These are phyloP conservation scores for Russula emetica DNA, from an alignment of 768 basidiomycete species.

Conservation along the genomic window DNA sequence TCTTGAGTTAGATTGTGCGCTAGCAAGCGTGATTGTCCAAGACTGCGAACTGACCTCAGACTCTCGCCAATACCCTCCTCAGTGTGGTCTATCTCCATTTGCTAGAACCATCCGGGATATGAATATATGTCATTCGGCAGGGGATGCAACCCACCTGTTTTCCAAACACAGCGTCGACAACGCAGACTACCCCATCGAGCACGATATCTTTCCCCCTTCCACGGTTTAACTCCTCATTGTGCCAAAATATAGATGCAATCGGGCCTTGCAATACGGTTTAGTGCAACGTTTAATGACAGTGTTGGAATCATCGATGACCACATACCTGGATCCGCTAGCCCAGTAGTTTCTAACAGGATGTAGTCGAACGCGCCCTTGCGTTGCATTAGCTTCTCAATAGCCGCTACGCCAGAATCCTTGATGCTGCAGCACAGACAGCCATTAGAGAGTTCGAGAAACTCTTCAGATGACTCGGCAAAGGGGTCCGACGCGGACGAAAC, in stretches of 20 bases:
- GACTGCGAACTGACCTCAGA: conserved; percentile 51
- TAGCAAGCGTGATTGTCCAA: background rate
- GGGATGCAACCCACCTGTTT: conserved; percentile 38
- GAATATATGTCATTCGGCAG: background rate
- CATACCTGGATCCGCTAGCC: conserved; percentile 89
- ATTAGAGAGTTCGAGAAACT: conserved; percentile 89
- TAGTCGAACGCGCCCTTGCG: conserved; percentile 89
- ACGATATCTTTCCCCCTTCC: conserved; percentile 67
- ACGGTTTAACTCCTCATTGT: conserved; percentile 72
- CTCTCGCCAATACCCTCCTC: conserved; percentile 71
- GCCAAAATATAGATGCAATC: conserved; percentile 84
- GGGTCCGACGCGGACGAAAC: conserved; percentile 65
- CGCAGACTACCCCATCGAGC: conserved; percentile 87
- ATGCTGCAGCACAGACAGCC: conserved; percentile 99
- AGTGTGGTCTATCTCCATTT: conserved; percentile 77
- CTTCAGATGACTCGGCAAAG: conserved; percentile 63
- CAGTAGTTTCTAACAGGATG: conserved; percentile 93
- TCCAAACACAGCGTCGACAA: conserved; percentile 87
- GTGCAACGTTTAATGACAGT: background rate
- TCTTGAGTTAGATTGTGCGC: conserved; percentile 1
- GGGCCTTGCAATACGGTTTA: conserved; percentile 47
- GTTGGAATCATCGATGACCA: background rate
- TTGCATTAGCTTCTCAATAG: conserved; percentile 89
- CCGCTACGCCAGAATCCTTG: conserved; percentile 88
- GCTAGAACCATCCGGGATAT: conserved; percentile 41